phyloP scores from a whole-genome alignment of 257 asterid genomes.

The Paulownia fortunei region DNA sequence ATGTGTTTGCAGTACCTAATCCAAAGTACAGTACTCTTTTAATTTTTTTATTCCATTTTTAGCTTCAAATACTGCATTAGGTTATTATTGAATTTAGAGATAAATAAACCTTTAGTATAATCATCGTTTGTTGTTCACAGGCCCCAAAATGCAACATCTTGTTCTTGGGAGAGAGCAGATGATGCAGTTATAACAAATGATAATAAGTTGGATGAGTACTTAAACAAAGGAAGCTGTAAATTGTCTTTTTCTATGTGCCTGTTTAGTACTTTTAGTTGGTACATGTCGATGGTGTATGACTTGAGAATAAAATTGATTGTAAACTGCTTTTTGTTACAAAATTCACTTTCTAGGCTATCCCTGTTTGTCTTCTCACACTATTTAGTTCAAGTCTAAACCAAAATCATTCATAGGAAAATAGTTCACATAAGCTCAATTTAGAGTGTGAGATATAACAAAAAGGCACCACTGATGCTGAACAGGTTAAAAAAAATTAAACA shows the following conservation, averaged over 20 bases:
- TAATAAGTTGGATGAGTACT: background rate
- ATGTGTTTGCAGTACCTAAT: too few relatives aligned
- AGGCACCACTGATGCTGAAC: background rate
- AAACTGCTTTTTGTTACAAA: background rate
- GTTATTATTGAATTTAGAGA: background rate
- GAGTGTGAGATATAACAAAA: background rate
- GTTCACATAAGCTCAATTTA: background rate
- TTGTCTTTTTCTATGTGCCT: background rate
- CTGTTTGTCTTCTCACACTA: background rate
- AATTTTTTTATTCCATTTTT: too few relatives aligned
- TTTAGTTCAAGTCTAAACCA: background rate
- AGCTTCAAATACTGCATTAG: background rate
- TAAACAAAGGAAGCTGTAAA: background rate
- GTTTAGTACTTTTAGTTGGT: slow-evolving; percentile 14
- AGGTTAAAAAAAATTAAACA: background rate
- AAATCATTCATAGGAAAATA: background rate
- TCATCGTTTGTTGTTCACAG: background rate
- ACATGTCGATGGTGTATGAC: background rate
- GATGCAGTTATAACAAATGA: background rate
- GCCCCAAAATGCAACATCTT: background rate
- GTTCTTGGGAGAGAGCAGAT: background rate
- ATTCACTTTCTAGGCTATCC: slow-evolving; percentile 5
- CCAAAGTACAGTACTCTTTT: background rate
- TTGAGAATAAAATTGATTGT: background rate
- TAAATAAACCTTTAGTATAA: background rate